Evolutionary conservation across 306 rosid genomes (phyloP).

Genomic region (Quercus agrifolia): DNA sequence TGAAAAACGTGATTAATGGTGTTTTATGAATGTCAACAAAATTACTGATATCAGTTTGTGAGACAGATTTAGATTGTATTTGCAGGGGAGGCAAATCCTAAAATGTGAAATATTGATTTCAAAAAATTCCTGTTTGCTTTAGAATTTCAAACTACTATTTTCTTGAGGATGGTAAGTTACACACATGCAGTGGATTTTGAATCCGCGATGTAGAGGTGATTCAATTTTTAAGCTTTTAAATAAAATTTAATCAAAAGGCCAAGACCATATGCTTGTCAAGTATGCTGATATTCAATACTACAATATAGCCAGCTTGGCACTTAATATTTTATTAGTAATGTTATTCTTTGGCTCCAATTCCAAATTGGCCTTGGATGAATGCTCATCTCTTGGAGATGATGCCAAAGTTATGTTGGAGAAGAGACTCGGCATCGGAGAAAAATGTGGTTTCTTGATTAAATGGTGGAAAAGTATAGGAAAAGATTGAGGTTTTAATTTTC

Average conservation of each 20-base stretch:
- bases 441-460: neutral
- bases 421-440: neutral
- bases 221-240: neutral
- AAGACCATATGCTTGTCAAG: neutral
- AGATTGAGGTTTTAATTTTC: neutral
- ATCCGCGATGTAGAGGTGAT: too few relatives aligned
- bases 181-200: too few relatives aligned
- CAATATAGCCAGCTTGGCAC: neutral
- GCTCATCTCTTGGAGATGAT: neutral
- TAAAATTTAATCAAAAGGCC: neutral
- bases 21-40: neutral
- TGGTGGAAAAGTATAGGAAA: neutral
- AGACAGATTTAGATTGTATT: neutral
- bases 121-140: neutral
- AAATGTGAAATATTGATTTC: neutral
- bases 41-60: neutral
- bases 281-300: neutral
- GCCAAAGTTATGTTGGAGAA: neutral
- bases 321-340: neutral
- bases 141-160: neutral
- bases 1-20: neutral
- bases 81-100: neutral
- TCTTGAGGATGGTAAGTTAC: too few relatives aligned
- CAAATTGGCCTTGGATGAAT: neutral
- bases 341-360: neutral